Base-by-base conservation (phyloP, 73 alveolate species). In the Blepharisma japonicum region DNA sequence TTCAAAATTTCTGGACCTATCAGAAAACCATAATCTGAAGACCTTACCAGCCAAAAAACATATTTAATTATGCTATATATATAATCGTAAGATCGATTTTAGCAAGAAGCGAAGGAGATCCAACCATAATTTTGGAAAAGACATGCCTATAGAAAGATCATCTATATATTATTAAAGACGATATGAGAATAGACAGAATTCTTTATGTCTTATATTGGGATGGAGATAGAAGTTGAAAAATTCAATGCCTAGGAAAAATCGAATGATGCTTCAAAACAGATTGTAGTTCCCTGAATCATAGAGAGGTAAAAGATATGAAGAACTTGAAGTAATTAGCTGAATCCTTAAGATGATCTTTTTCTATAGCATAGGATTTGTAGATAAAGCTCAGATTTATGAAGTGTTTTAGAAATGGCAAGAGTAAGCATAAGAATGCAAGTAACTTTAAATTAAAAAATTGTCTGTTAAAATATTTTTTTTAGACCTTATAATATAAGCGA, bases 81-180 rank as follows among this genome's bases (percentile, higher is more conserved):
- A 55, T 91, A 0, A 91, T 88, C 42, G 89, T 90, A 51, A 86
- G 90, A 48, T 90, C 92, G n/a, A 77, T 91, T 71, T 81, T 50
- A 0, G 77, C 83, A 45, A 83, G 90, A 67, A 61, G 51, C 9
- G 87, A 74, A n/a, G 85, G 77, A 79, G 92, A 88, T 66, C 56
- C 81, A 7, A 68, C 90, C 2, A 56, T 90, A 48, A 18, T 93
- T 7, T 38, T 93, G 14, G 84, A 82, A 50, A 85, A 46, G 71
- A 56, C 78, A 56, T 90, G 96, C 71, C 98, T 97, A 4, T 93
- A 96, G 97, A 88, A 90, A 77, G 86, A 87, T 49, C 92, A 85
- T 27, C 61, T 93, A 45, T 82, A 45, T 77, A 87, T 78, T 4
- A 61, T 93, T 39, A 96, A 93, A 79, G 85, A 85, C 25, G 90